Percentiles rank a stretch among this genome's conserved stretches.
phyloP scores from a whole-genome alignment of 176 grass and related monocot genomes.

The Poa annua region DNA sequence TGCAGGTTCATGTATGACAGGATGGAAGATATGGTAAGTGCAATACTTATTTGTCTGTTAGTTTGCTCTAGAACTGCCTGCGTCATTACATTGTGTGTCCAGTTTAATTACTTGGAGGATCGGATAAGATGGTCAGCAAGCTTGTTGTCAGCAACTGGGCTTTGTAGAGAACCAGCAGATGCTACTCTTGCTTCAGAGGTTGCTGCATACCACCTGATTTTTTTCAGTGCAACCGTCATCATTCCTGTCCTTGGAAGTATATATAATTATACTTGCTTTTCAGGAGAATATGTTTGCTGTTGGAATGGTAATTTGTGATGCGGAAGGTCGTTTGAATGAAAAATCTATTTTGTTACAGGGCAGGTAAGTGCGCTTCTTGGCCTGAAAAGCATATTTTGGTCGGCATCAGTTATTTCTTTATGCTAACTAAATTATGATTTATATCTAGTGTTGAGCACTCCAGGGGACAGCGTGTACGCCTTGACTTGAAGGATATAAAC shows the following conservation, averaged over 20 bases:
- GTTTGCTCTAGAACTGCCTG: slow-evolving; percentile 17
- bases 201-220: slow-evolving; percentile 34
- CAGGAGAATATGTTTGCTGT: slow-evolving; percentile 92
- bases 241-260: slow-evolving; percentile 32
- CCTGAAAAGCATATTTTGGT: slow-evolving; percentile 1
- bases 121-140: slow-evolving; percentile 58
- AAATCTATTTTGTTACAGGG: slow-evolving; percentile 94
- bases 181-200: slow-evolving; percentile 94
- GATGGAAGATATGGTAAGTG: slow-evolving; percentile 75
- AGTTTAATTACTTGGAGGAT: slow-evolving; percentile 93
- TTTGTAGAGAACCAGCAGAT: slow-evolving; percentile 62
- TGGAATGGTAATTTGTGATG: slow-evolving; percentile 89
- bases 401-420: slow-evolving; percentile 28
- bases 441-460: slow-evolving; percentile 73
- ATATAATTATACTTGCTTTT: slow-evolving; percentile 36
- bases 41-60: slow-evolving; percentile 39
- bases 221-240: slow-evolving; percentile 10
- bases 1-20: slow-evolving; percentile 96
- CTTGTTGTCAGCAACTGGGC: slow-evolving; percentile 57
- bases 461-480: slow-evolving; percentile 71
- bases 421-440: slow-evolving; percentile 32
- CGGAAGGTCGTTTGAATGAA: slow-evolving; percentile 93
- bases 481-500: slow-evolving; percentile 80
- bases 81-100: slow-evolving; percentile 44
- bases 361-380: slow-evolving; percentile 58